Evolutionary conservation across 2,329 filamentous ascomycete genomes (phyloP).

Genomic region (Cercospora zeina): DNA sequence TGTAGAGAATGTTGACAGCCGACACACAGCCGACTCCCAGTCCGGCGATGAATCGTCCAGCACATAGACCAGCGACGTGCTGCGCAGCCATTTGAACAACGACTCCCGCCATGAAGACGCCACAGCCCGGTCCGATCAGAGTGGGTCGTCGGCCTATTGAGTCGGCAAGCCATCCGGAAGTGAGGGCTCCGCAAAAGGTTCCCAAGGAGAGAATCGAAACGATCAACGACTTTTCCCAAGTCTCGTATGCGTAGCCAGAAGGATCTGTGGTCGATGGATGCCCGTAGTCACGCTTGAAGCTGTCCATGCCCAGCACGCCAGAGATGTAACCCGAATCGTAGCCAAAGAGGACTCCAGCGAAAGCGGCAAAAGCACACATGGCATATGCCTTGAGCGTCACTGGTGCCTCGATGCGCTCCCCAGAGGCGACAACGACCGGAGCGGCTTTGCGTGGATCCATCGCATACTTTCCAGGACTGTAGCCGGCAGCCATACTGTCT

Average conservation of each 20-base stretch:
- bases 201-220: conserved; percentile 75
- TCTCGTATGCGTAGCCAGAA: conserved; percentile 34
- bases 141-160: conserved; percentile 64
- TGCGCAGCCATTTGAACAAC: conserved; percentile 62
- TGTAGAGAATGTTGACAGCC: conserved; percentile 56
- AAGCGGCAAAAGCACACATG: conserved; percentile 61
- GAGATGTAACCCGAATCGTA: conserved; percentile 60
- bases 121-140: conserved; percentile 59
- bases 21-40: conserved; percentile 73
- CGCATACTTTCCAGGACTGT: not conserved
- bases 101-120: conserved; percentile 60
- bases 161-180: conserved; percentile 60
- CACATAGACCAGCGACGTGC: conserved; percentile 63
- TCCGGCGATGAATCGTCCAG: conserved; percentile 72
- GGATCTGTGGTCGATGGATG: conserved; percentile 26
- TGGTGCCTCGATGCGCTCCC: conserved; percentile 40
- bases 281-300: conserved; percentile 47
- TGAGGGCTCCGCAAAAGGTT: conserved; percentile 72
- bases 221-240: conserved; percentile 57
- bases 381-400: conserved; percentile 54
- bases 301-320: conserved; percentile 54
- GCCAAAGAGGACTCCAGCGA: conserved; percentile 62
- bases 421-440: conserved; percentile 3
- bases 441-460: conserved; percentile 4
- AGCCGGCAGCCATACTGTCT: conserved; percentile 8